Conservation (phyloP, 805 yeast species). For the Blastobotrys americana region DNA sequence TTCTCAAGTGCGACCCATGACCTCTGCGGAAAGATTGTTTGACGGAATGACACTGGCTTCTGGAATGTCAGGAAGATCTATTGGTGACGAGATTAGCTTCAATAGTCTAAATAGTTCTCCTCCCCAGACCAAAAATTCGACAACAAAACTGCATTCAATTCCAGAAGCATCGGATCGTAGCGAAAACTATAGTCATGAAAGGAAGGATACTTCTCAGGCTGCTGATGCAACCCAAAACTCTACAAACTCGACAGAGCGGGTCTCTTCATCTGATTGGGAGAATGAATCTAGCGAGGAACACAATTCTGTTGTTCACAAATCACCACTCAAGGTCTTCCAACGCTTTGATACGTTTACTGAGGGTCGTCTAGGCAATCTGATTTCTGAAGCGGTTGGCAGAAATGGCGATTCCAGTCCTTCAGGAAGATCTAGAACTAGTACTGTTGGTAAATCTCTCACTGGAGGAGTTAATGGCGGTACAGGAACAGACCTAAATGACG, state of each 20-base stretch:
- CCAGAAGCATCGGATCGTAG: not conserved
- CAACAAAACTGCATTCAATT: not conserved
- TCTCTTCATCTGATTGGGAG: not conserved
- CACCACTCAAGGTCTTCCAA: slow-evolving; percentile 24
- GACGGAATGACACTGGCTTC: not conserved
- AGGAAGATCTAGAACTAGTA: not conserved
- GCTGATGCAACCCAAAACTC: not conserved
- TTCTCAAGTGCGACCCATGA: not conserved
- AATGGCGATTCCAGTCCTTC: not conserved
- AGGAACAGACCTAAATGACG: slow-evolving; percentile 25
- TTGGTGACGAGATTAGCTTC: too few relatives aligned
- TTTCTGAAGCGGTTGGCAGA: not conserved
- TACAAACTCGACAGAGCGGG: not conserved
- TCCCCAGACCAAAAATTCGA: slow-evolving; percentile 3
- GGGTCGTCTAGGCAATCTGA: slow-evolving; percentile 21
- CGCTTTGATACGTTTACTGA: slow-evolving; percentile 27
- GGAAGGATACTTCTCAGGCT: not conserved
- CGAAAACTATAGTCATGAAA: not conserved
- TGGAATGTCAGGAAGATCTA: too few relatives aligned
- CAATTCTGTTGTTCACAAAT: slow-evolving; percentile 3
- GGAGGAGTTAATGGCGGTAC: slow-evolving; percentile 3
- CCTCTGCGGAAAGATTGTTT: slow-evolving; percentile 3
- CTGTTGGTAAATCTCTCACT: not conserved
- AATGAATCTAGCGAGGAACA: not conserved
- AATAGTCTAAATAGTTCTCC: too few relatives aligned